Conservation (phyloP, 805 yeast species). For the Kuraishia hungarica region DNA sequence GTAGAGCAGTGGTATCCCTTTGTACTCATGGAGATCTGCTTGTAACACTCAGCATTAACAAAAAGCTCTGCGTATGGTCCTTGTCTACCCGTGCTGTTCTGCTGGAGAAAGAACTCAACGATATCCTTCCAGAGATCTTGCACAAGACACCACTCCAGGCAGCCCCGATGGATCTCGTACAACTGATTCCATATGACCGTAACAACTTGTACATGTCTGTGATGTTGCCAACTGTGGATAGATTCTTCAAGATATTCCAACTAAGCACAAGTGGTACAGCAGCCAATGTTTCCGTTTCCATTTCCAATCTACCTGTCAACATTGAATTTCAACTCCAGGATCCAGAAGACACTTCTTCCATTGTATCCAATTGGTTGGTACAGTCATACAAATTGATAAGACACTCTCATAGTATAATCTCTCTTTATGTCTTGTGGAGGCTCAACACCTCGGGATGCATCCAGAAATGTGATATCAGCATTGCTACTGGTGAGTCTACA, state of each 20-base stretch:
- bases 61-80: slow-evolving; percentile 54
- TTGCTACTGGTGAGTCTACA: background rate
- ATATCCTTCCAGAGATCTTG: slow-evolving; percentile 11
- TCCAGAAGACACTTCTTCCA: background rate
- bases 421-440: slow-evolving; percentile 17
- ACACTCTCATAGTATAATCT: slow-evolving; percentile 2
- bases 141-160: slow-evolving; percentile 2
- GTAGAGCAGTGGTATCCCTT: slow-evolving; percentile 8
- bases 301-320: background rate
- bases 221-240: slow-evolving; percentile 17
- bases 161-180: slow-evolving; percentile 8
- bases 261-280: slow-evolving; percentile 3
- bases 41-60: slow-evolving; percentile 47
- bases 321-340: background rate
- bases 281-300: background rate
- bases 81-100: slow-evolving; percentile 23
- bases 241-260: slow-evolving; percentile 13
- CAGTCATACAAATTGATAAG: slow-evolving; percentile 11
- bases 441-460: slow-evolving; percentile 12
- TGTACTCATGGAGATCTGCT: slow-evolving; percentile 15
- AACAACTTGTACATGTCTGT: slow-evolving; percentile 10
- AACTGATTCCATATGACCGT: slow-evolving; percentile 6
- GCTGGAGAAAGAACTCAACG: slow-evolving; percentile 13
- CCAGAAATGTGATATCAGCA: slow-evolving; percentile 11
- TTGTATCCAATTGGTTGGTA: slow-evolving; percentile 13